These are phyloP conservation scores for Lactifluus rugatus DNA, from an alignment of 768 basidiomycete genomes.

Conservation along the genomic window DNA sequence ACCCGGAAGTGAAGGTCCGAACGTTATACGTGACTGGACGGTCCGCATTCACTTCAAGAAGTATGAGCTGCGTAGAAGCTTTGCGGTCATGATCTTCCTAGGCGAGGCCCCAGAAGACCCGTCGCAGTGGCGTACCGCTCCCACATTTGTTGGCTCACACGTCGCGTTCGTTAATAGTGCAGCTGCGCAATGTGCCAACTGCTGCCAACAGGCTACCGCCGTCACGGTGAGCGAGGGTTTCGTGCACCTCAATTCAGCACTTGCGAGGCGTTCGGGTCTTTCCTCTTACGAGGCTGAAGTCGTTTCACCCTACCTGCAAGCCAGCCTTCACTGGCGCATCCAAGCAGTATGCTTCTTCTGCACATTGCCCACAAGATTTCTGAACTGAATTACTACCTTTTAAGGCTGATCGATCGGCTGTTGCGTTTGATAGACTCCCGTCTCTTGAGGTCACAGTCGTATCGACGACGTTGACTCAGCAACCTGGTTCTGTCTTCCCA, in stretches of 20 bases:
- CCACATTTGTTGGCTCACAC: constrained; percentile 34
- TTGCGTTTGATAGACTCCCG: not conserved
- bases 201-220: constrained; percentile 24
- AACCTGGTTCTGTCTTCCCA: constrained; percentile 7
- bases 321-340: constrained; percentile 35
- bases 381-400: not conserved
- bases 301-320: constrained; percentile 34
- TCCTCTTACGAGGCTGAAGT: constrained; percentile 30
- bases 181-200: constrained; percentile 33
- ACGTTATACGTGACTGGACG: constrained; percentile 31
- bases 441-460: constrained; percentile 14
- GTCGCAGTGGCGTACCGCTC: constrained; percentile 29
- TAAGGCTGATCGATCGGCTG: constrained; percentile 2
- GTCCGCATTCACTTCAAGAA: constrained; percentile 35
- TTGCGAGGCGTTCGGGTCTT: constrained; percentile 23
- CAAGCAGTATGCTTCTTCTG: constrained; percentile 27
- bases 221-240: constrained; percentile 38
- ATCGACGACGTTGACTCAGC: not conserved
- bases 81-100: constrained; percentile 39
- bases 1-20: not conserved
- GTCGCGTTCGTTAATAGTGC: constrained; percentile 33
- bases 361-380: not conserved
- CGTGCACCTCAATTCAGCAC: constrained; percentile 34
- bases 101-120: constrained; percentile 33
- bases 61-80: constrained; percentile 35